Conservation (phyloP, 805 yeast genomes). For the Allodekkera sacchari region DNA sequence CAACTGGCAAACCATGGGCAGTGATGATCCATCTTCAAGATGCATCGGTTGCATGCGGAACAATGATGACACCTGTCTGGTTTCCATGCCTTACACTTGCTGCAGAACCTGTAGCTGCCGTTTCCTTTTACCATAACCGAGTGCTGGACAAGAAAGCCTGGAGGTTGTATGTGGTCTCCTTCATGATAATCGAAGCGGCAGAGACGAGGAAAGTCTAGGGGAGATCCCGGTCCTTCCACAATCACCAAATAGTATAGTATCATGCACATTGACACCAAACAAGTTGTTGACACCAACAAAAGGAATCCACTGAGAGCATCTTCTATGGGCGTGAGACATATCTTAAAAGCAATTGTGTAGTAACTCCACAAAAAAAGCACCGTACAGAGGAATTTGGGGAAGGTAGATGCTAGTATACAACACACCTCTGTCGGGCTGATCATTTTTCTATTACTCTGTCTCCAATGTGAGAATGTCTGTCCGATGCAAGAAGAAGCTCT, state of each 20-base stretch:
- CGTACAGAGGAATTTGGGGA: constrained; percentile 43
- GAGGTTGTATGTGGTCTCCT: constrained; percentile 28
- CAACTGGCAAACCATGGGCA: constrained; percentile 92
- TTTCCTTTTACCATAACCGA: constrained; percentile 41
- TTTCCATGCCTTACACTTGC: constrained; percentile 47
- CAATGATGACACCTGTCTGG: constrained; percentile 57
- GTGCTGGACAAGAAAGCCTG: constrained; percentile 29
- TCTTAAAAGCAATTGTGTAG: constrained; percentile 27
- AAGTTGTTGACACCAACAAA: constrained; percentile 19
- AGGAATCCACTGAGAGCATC: constrained; percentile 8
- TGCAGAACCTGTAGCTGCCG: constrained; percentile 57
- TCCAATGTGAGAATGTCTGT: constrained; percentile 2
- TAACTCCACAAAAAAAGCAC: constrained; percentile 39
- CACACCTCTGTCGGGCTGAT: constrained; percentile 16
- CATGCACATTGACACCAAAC: constrained; percentile 30
- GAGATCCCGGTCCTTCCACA: constrained; percentile 56
- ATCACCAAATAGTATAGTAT: constrained; percentile 48
- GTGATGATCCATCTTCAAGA: constrained; percentile 50
- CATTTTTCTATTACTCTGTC: too few species aligned
- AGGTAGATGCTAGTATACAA: constrained; percentile 29
- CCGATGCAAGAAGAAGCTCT: constrained; percentile 2
- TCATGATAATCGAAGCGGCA: constrained; percentile 10
- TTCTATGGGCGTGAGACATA: constrained; percentile 17
- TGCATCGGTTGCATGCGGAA: constrained; percentile 38
- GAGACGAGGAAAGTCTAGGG: constrained; percentile 45